Base-by-base conservation (phyloP, 495 filamentous ascomycete species). In the Massariosphaeria phaeospora region DNA sequence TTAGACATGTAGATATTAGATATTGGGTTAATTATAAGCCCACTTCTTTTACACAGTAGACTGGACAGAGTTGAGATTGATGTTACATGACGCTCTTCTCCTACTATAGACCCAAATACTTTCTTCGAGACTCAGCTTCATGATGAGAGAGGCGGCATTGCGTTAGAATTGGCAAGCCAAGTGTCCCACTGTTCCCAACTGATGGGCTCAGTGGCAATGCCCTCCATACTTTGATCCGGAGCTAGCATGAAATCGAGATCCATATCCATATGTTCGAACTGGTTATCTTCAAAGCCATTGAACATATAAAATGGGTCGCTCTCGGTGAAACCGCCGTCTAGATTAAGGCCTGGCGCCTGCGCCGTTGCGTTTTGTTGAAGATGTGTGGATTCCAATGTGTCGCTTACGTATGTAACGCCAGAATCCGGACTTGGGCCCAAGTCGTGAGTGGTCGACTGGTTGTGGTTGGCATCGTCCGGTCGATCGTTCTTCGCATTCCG, bases 111-210 rank as follows among this genome's bases (percentile, higher is more conserved):
- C n/a, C n/a, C n/a, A n/a, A n/a, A n/a, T n/a, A n/a, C n/a, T n/a
- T n/a, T n/a, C n/a, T n/a, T n/a, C n/a, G n/a, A n/a, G n/a, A n/a
- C 30, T 33, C 30, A 33, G 30, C 30, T 33, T 33, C 13, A 33
- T 33, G 36, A 52, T 11, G 34, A 44, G 2, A 44, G 30, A 13
- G 43, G 46, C 38, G 12, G 66, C 58, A 44, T 66, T 54, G 47
- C 13, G 31, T 68, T 59, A 43, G 55, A 52, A 10, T 65, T 47
- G 42, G 40, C 57, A 49, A 70, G 55, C 66, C 66, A 70, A 42
- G 59, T 44, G 50, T 70, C 67, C 67, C 67, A 70, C 61, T 70
- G 67, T 45, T 53, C 59, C 67, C 67, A 70, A 40, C 15, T 43
- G 46, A 67, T 66, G 17, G 25, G 13, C 44, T 66, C 33, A 31